Conservation (phyloP, 495 filamentous ascomycete genomes). For the Umbilicaria muhlenbergii region DNA sequence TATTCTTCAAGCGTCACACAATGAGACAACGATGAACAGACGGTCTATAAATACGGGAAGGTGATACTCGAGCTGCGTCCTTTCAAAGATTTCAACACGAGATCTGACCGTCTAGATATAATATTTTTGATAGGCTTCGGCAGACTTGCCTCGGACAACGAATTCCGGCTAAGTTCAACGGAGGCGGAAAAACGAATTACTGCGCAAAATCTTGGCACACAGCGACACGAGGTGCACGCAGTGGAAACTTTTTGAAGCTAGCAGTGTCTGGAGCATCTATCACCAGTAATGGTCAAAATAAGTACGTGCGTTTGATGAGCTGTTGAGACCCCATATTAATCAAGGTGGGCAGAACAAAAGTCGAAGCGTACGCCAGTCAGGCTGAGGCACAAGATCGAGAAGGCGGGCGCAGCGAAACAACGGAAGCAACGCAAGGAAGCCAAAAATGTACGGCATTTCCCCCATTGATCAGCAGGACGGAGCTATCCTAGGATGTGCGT, state of each 20-base stretch:
- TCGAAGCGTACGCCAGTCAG: conserved; percentile 86
- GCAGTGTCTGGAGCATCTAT: too few species aligned
- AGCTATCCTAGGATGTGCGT: conserved; percentile 2
- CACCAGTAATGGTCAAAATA: conserved; percentile 32
- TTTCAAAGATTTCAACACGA: conserved; percentile 17
- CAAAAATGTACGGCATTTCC: conserved; percentile 43
- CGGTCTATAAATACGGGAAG: too few species aligned
- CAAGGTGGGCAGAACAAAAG: conserved; percentile 51
- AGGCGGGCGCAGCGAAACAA: conserved; percentile 80
- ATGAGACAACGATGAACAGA: too few species aligned
- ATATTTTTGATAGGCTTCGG: conserved; percentile 21
- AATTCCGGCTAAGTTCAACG: too few species aligned
- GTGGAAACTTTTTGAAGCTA: too few species aligned
- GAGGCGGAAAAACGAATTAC: too few species aligned
- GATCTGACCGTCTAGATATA: too few species aligned
- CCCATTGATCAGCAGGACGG: not conserved
- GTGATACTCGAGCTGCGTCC: too few species aligned
- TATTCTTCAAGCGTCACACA: not conserved
- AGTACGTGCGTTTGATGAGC: conserved; percentile 20
- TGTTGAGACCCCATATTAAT: not conserved
- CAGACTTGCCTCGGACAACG: too few species aligned
- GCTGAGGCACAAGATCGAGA: conserved; percentile 88
- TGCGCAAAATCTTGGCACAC: conserved; percentile 22
- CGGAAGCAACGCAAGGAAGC: conserved; percentile 73
- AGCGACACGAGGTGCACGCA: not conserved